These are phyloP conservation scores for Puccinia novopanici DNA, from an alignment of 1,284 basidiomycete genomes.

Conservation along the genomic window DNA sequence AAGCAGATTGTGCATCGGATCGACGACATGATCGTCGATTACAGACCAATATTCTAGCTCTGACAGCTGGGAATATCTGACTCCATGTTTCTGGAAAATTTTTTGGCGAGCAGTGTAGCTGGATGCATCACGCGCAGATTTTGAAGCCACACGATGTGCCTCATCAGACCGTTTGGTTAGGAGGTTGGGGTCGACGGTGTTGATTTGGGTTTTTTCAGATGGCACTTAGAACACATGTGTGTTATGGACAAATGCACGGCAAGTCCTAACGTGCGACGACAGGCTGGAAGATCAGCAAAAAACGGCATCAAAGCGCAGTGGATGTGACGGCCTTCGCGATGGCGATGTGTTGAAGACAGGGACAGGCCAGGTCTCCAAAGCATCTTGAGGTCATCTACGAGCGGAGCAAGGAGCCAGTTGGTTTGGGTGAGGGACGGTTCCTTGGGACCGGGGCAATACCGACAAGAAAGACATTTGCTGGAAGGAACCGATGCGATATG, in stretches of 20 bases:
- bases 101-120: not conserved
- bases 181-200: not conserved
- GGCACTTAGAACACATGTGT: slow-evolving; percentile 48
- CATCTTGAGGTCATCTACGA: slow-evolving; percentile 16
- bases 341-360: not conserved
- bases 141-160: not conserved
- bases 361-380: slow-evolving; percentile 58
- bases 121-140: not conserved
- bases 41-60: slow-evolving; percentile 33
- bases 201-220: slow-evolving; percentile 24
- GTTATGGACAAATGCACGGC: not conserved
- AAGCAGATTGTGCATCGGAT: slow-evolving; percentile 33
- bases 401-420: slow-evolving; percentile 17
- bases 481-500: not conserved
- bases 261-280: slow-evolving; percentile 31
- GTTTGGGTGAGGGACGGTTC: slow-evolving; percentile 21
- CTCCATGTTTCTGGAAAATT: slow-evolving; percentile 4
- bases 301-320: slow-evolving; percentile 40
- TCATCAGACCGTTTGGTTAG: not conserved
- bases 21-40: slow-evolving; percentile 19
- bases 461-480: slow-evolving; percentile 19
- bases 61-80: slow-evolving; percentile 7
- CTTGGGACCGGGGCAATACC: too few relatives aligned
- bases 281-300: slow-evolving; percentile 51
- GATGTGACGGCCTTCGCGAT: slow-evolving; percentile 15